Evolutionary conservation across 2,329 filamentous ascomycete genomes (phyloP), one percentile per base, ranked within the genome.

Genomic region (Beauveria sp.): DNA sequence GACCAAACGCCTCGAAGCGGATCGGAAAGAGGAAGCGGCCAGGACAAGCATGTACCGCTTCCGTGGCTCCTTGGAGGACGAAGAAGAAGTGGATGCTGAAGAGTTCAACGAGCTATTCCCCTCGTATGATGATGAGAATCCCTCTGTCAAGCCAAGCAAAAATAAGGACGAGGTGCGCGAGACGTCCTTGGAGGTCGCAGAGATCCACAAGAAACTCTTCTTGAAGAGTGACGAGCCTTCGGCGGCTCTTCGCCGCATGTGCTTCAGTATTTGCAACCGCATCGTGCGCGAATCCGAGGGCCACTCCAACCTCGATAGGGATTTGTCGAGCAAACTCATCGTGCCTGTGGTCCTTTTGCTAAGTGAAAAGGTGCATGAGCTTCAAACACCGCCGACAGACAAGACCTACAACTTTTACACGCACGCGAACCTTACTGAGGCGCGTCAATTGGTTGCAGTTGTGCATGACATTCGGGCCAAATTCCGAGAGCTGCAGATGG

Each of bases 51-150:
- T 96, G 45, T 99, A 96, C 73, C 87, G 86, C 22, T 97, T 95
- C 75, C 85, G 86, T 65, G 93, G 93, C 38, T 87, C 86, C 45
- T 77, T 84, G 45, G 89, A 93, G 63, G 87, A 93, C 53, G 86
- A 90, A 65, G 89, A 96, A 61, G 87, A 89, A 67, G 78, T 84
- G 10, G 85, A 91, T 58, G 83, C 88, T 64, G 83, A 88, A 60
- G 90, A 95, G 65, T 87, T 96, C 65, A 81, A 87, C 22, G 83
- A 89, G 65, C 77, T 98, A 7, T 98, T 98, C 76, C 93, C 93
- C 1, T 84, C 83, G 5, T 96, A 86, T 65, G 86, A 90, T 16
- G 80, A 82, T 1, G 80, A 81, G 1, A 72, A 78, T 66, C 69
- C 59, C 60, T 12, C 62, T 49, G 34, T 61, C 50, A 60, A 64